phyloP scores from a whole-genome alignment of 768 basidiomycete genomes.

The Trametes gibbosa region DNA sequence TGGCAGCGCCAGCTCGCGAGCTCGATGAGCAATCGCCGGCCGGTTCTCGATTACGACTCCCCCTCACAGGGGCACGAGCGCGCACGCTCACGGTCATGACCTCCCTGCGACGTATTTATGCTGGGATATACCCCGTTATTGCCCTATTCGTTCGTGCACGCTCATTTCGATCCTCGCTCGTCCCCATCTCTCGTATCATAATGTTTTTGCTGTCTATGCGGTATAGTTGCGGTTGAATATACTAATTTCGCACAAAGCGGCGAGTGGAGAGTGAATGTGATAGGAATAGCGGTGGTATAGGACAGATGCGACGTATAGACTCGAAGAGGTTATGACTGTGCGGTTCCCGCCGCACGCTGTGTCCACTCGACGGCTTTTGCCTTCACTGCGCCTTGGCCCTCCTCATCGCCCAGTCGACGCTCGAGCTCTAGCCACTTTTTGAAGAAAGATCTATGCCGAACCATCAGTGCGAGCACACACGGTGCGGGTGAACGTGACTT shows the following conservation, averaged over 20 bases:
- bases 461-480: neutral
- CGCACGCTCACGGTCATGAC: constrained; percentile 54
- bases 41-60: constrained; percentile 70
- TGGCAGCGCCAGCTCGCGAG: constrained; percentile 85
- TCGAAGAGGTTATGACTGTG: constrained; percentile 33
- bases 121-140: constrained; percentile 45
- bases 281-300: neutral
- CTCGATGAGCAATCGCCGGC: constrained; percentile 71
- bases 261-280: constrained; percentile 6
- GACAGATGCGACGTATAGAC: too few relatives aligned
- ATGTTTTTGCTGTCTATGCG: constrained; percentile 33
- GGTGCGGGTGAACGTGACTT: constrained; percentile 30
- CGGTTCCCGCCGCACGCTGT: constrained; percentile 49
- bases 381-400: constrained; percentile 79
- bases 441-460: constrained; percentile 74
- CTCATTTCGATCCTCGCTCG: constrained; percentile 39
- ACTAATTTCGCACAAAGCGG: constrained; percentile 15
- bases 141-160: constrained; percentile 38
- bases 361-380: constrained; percentile 92
- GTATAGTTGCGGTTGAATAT: constrained; percentile 29
- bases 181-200: constrained; percentile 19
- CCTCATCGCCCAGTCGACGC: constrained; percentile 62
- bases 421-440: constrained; percentile 94
- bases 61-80: constrained; percentile 54
- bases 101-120: constrained; percentile 29